Evolutionary conservation across 345 rosid species (phyloP).

Genomic region (sweet orange (Citrus sinensis)): DNA sequence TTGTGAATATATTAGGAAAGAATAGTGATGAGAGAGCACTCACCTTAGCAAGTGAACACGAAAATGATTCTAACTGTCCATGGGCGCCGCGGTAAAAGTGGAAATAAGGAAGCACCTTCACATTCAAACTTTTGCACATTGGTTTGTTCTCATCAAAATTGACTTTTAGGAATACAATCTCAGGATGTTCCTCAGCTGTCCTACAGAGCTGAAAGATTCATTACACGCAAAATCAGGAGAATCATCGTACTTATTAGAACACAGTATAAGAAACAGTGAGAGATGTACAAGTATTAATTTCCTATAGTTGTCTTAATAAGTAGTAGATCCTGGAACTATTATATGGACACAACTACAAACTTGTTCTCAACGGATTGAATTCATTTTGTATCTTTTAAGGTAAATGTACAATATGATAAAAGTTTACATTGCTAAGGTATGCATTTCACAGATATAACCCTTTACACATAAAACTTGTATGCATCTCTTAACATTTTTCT

Average conservation of each 20-base stretch:
- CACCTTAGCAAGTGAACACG: slow-evolving; percentile 90
- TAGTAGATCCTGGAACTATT: neutral
- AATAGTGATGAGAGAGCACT: slow-evolving; percentile 5
- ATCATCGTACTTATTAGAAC: neutral
- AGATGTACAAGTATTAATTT: neutral
- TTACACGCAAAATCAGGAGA: slow-evolving; percentile 5
- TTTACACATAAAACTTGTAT: neutral
- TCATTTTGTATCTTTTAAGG: neutral
- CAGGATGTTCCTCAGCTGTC: slow-evolving; percentile 69
- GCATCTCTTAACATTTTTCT: neutral
- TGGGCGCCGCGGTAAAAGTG: slow-evolving; percentile 88
- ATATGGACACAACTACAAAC: neutral
- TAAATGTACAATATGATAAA: neutral
- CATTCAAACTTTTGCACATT: slow-evolving; percentile 88
- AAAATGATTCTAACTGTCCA: slow-evolving; percentile 83
- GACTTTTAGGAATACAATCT: slow-evolving; percentile 81
- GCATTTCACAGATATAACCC: neutral
- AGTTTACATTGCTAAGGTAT: neutral
- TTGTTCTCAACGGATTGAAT: neutral
- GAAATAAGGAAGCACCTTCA: slow-evolving; percentile 83
- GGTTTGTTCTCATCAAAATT: slow-evolving; percentile 90
- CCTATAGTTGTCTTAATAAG: neutral
- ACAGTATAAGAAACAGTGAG: neutral
- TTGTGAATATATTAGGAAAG: neutral
- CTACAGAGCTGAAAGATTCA: slow-evolving; percentile 62